phyloP scores from a whole-genome alignment of 129 eudicot genomes.

The Oenanthe sinensis region DNA sequence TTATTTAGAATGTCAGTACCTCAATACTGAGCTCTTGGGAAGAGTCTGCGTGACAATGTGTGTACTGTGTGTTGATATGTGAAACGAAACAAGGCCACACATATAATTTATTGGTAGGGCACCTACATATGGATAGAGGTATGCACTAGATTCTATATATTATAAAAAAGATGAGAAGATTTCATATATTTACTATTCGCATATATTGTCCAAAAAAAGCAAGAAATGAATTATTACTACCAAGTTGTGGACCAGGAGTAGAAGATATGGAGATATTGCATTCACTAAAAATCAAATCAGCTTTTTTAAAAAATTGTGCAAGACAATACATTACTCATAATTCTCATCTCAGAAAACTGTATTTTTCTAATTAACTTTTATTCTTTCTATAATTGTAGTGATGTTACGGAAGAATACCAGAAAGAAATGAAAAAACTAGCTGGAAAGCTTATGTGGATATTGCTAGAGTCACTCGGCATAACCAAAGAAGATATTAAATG shows the following conservation, averaged over 20 bases:
- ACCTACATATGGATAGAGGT: background rate
- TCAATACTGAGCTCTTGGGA: background rate
- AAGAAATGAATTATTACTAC: background rate
- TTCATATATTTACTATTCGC: background rate
- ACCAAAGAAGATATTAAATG: slow-evolving; percentile 45
- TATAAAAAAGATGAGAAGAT: background rate
- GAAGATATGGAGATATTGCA: slow-evolving; percentile 1
- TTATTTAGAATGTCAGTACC: background rate
- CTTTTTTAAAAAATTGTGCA: background rate
- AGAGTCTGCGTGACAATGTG: background rate
- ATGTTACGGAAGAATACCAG: slow-evolving; percentile 54
- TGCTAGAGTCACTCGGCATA: slow-evolving; percentile 77
- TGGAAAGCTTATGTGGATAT: slow-evolving; percentile 58
- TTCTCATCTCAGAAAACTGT: too few relatives aligned
- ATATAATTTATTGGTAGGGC: background rate
- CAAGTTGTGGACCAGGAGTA: background rate
- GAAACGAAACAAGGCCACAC: slow-evolving; percentile 3
- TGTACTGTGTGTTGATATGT: background rate
- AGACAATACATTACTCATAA: too few relatives aligned
- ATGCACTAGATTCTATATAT: background rate
- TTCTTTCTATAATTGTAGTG: slow-evolving; percentile 34
- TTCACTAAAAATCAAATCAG: background rate
- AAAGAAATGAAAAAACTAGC: slow-evolving; percentile 57
- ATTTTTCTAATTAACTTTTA: slow-evolving; percentile 4
- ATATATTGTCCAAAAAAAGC: background rate